These are phyloP conservation scores for Penicillium sp. DNA, from an alignment of 2,329 filamentous ascomycete species.

Conservation along the genomic window DNA sequence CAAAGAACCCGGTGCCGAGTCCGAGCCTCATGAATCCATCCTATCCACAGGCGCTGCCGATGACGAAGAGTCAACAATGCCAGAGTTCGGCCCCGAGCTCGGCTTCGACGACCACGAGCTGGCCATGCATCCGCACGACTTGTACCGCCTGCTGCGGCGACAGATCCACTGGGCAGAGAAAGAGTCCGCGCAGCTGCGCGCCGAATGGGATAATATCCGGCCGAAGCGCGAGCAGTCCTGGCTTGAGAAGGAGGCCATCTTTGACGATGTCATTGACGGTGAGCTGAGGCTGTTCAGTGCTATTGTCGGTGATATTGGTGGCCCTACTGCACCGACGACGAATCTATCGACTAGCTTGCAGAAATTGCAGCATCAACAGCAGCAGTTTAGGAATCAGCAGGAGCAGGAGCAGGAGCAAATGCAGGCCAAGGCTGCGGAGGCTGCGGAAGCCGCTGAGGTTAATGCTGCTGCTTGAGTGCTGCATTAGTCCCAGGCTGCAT, in stretches of 20 bases:
- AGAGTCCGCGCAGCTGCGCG: constrained; percentile 39
- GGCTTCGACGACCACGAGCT: constrained; percentile 47
- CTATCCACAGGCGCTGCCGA: constrained; percentile 28
- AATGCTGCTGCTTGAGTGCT: constrained; percentile 5
- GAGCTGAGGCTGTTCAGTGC: constrained; percentile 39
- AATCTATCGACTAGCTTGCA: constrained; percentile 21
- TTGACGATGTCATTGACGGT: constrained; percentile 45
- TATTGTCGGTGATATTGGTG: constrained; percentile 20
- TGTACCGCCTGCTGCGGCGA: constrained; percentile 46
- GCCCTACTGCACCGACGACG: constrained; percentile 2
- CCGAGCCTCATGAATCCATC: constrained; percentile 20
- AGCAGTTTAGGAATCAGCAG: constrained; percentile 22
- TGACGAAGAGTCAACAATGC: constrained; percentile 32
- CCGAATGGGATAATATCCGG: constrained; percentile 40
- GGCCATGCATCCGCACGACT: constrained; percentile 40
- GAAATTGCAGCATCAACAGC: constrained; percentile 24
- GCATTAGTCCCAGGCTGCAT: not conserved
- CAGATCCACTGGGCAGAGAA: constrained; percentile 50
- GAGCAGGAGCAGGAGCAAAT: constrained; percentile 20
- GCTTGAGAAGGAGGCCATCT: constrained; percentile 44
- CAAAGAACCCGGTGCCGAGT: constrained; percentile 26
- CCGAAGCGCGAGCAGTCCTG: constrained; percentile 40
- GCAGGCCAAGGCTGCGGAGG: constrained; percentile 13
- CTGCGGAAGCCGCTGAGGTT: constrained; percentile 9
- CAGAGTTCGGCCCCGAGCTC: constrained; percentile 41